Evolutionary conservation across 805 yeast species (phyloP).

Genomic region (Clavispora asparagi): DNA sequence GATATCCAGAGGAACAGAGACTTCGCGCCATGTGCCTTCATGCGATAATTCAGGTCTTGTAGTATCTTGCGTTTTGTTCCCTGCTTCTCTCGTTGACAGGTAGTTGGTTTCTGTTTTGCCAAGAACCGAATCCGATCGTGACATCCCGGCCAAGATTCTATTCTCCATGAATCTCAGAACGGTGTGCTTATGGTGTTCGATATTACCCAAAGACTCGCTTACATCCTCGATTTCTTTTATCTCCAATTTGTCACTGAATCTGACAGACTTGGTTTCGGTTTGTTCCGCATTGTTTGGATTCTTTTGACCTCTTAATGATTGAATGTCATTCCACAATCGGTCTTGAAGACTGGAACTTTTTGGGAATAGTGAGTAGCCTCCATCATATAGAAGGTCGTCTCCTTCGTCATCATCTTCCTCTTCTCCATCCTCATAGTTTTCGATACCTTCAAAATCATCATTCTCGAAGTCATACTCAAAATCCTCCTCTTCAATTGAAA

Average conservation of each 20-base stretch:
- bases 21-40: neutral
- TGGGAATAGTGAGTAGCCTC: constrained; percentile 7
- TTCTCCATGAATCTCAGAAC: constrained; percentile 17
- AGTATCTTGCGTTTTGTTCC: no score
- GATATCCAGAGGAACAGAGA: neutral
- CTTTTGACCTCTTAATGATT: constrained; percentile 18
- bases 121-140: neutral
- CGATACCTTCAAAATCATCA: constrained; percentile 38
- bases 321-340: constrained; percentile 39
- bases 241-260: constrained; percentile 48
- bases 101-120: no score
- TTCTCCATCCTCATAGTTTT: constrained; percentile 19
- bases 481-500: constrained; percentile 1
- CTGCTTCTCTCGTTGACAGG: no score
- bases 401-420: constrained; percentile 23
- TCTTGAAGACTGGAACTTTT: constrained; percentile 10
- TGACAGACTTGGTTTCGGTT: constrained; percentile 42
- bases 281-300: neutral
- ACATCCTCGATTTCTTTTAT: constrained; percentile 58
- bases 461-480: constrained; percentile 8
- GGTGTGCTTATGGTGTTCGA: constrained; percentile 15
- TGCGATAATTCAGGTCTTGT: neutral
- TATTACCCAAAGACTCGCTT: constrained; percentile 40
- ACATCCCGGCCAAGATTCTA: constrained; percentile 4
- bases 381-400: constrained; percentile 24